Evolutionary conservation across 306 rosid species (phyloP), one percentile per base, ranked within the genome.

Genomic region (Biancaea sappan): DNA sequence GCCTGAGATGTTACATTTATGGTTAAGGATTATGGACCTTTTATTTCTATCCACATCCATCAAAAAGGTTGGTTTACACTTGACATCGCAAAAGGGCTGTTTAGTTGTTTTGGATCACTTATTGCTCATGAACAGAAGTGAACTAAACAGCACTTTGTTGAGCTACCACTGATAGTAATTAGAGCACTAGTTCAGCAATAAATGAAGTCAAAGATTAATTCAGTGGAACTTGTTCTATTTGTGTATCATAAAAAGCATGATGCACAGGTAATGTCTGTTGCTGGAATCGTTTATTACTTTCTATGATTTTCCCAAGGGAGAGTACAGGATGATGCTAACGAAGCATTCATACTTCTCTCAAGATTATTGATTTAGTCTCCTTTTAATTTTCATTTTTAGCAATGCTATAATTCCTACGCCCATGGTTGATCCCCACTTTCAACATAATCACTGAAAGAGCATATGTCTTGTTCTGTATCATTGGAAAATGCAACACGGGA

Each of bases 11-110:
- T 75, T 68, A 69, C 72, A 62, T 82, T 29, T 81, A 62, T 77
- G 88, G 77, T 78, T 79, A 71, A 81, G 83, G 79, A 40, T 75
- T 63, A 51, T 70, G 84, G 89, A 63, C 77, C 73, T 34, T 81
- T 78, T 62, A 37, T 60, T 77, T 66, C 66, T 68, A 64, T 72
- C 72, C 74, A 83, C 85, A 56, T 81, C 81, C 81, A 67, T 58
- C 79, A 79, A 66, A 58, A 81, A 80, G 10, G 92, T 80, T 81
- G 78, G 89, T 78, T 82, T 75, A 10, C 47, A 8, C 28, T 74
- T 84, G 73, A 22, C 40, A 61, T 69, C 67, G 8, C 77, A 51
- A 53, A 57, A 74, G 81, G 71, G 83, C 35, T 80, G 58, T 73
- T 9, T 68, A 72, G 69, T 78, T 73, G 26, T 72, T 64, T 58